Base-by-base conservation (phyloP, 352 stramenopile species). In the Stephanocyclus meneghinianus region DNA sequence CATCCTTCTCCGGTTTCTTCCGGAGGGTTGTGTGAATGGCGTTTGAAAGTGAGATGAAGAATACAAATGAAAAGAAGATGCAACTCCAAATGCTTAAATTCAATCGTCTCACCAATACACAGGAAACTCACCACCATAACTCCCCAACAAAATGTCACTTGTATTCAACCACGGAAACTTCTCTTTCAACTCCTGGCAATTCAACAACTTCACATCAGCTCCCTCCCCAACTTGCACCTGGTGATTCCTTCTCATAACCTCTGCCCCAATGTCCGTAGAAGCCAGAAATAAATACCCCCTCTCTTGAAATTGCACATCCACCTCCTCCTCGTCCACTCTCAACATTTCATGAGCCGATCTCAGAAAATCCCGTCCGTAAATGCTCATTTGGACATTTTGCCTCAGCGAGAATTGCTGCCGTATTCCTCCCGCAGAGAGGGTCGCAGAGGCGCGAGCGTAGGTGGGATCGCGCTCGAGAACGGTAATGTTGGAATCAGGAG, bases 261-360 rank as follows among this genome's bases (percentile, higher is more conserved):
- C 48, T 37, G 61, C 78, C 16, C 85, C 85, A 21, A 9, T 10
- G 13, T 74, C 51, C 6, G 62, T 83, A 6, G 80, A 63, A 48
- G 85, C 76, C 42, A 91, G 72, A 68, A 91, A 89, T 29, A 91
- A 73, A 67, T 91, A 91, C 71, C 86, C 86, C 71, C 87, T 74
- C 62, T 88, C 78, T 74, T 83, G 53, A 66, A 88, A 90, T 70
- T 91, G 80, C 18, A 89, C 65, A 66, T 91, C 76, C 11, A 85
- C 70, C 37, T 68, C 59, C 6, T 80, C 66, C 4, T 72, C 32
- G 3, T 71, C 44, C 1, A 76, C 70, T 51, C 30, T 53, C 21
- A 91, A 64, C 32, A 83, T 35, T 15, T 70, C 8, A 45, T 75
- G 10, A 45, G 65, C 40, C 30, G 77, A 42, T 60, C 75, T 30